Evolutionary conservation across 2,329 filamentous ascomycete genomes (phyloP), one percentile per base, ranked within the genome.

Genomic region (Chaetoscypha palmicola): DNA sequence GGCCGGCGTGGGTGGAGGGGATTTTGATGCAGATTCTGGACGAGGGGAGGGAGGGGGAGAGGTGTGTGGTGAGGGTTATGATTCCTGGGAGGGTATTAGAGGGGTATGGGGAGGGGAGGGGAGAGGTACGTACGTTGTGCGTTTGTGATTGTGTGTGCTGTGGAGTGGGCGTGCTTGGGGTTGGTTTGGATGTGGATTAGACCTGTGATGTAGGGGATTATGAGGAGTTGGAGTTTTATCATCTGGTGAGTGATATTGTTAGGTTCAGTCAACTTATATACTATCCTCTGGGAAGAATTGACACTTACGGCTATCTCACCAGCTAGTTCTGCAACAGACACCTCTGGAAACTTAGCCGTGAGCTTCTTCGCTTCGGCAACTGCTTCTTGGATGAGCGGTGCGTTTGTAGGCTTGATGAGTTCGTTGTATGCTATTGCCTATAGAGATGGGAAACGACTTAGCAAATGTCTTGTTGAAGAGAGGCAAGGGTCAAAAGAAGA

Each of bases 1-100:
- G 64, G 1, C 79, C 79, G 54, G 81, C 77, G 71, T 75, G 82
- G 0, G 77, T 82, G 5, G 71, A 67, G 0, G 77, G 75, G 31
- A 83, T 73, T 55, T 83, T 83, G 62, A 82, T 77, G 49, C 74
- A 81, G 20, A 82, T 63, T 22, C 77, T 66, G 7, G 17, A 65
- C 2, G 60, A 50, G 43, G 74, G 67, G 41, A 76, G 68, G 1
- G 51, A 49, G 0, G 69, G 66, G 2, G 67, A 64, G 10, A 76
- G 51, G 36, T 64, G 57, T 36, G 63, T 62, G 56, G 73, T 73
- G 23, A 75, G 63, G 4, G 66, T 60, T 14, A 73, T 58, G 28
- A 79, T 71, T 41, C 76, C 74, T 79, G 33, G 5, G 16, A 4
- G 33, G 45, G 7, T 35, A 19, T 42, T 40, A 20, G 10, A 11